phyloP scores from a whole-genome alignment of 257 asterid genomes.

The Echium plantagineum region DNA sequence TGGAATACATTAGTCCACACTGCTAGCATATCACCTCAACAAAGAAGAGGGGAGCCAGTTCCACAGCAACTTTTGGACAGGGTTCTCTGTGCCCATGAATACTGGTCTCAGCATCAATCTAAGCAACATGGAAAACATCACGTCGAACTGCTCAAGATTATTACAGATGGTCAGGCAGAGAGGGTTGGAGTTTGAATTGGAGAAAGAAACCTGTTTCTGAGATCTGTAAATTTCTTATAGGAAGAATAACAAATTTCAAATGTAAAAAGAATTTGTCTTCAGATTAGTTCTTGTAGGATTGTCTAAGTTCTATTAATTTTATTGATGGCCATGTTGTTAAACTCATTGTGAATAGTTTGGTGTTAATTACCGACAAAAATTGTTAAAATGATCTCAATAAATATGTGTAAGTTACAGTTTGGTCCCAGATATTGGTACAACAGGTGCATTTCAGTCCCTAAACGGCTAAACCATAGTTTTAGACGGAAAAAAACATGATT shows the following conservation, averaged over 20 bases:
- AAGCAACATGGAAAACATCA: conserved; percentile 12
- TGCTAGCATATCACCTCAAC: conserved; percentile 18
- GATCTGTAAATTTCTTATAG: conserved; percentile 8
- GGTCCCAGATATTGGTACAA: no score
- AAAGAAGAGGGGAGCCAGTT: conserved; percentile 18
- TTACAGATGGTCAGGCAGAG: neutral
- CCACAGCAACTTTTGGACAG: conserved; percentile 16
- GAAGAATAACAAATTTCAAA: neutral
- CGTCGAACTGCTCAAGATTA: conserved; percentile 4
- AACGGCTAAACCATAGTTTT: no score
- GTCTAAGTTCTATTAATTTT: neutral
- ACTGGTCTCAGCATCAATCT: conserved; percentile 16
- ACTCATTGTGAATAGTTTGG: neutral
- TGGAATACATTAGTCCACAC: conserved; percentile 20
- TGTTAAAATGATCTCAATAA: no score
- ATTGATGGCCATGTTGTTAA: neutral
- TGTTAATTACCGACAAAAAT: no score
- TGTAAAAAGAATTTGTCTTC: conserved; percentile 6
- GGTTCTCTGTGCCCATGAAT: conserved; percentile 11
- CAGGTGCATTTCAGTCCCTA: no score
- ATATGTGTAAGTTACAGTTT: no score
- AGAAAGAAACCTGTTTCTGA: neutral
- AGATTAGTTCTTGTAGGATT: conserved; percentile 6
- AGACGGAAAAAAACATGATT: no score
- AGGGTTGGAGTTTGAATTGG: conserved; percentile 6